phyloP scores from a whole-genome alignment of 2,329 filamentous ascomycete genomes.

The Colletotrichum sp. region DNA sequence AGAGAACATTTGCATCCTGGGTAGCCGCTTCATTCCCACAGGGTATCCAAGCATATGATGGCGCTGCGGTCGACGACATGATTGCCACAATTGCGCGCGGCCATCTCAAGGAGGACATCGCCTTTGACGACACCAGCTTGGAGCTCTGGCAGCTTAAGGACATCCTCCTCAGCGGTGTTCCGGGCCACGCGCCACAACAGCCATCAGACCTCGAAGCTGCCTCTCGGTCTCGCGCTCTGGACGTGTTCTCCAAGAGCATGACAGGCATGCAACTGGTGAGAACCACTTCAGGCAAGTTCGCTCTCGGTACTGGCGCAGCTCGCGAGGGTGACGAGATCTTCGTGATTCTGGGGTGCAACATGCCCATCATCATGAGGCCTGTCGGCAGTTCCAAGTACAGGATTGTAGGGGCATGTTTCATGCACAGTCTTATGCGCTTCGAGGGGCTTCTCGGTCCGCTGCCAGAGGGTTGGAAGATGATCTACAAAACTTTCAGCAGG shows the following conservation, averaged over 20 bases:
- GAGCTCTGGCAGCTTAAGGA: neutral
- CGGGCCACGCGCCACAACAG: neutral
- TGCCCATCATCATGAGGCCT: neutral
- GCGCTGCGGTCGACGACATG: neutral
- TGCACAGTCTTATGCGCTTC: neutral
- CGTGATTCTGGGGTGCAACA: neutral
- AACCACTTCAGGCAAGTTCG: neutral
- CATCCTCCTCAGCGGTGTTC: neutral
- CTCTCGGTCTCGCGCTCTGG: neutral
- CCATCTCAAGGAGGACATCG: neutral
- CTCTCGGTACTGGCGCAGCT: neutral
- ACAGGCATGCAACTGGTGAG: neutral
- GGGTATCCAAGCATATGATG: accelerated
- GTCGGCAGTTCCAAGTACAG: neutral
- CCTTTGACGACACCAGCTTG: neutral
- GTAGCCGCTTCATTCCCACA: neutral
- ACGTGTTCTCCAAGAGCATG: neutral
- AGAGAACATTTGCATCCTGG: neutral
- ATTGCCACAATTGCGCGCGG: neutral
- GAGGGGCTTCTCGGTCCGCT: neutral
- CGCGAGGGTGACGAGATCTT: neutral
- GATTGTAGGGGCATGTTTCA: neutral
- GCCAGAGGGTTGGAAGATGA: neutral
- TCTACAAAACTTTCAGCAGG: neutral
- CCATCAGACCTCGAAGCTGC: neutral